phyloP scores from a whole-genome alignment of 805 yeast species.

The Starmerella davenportii region DNA sequence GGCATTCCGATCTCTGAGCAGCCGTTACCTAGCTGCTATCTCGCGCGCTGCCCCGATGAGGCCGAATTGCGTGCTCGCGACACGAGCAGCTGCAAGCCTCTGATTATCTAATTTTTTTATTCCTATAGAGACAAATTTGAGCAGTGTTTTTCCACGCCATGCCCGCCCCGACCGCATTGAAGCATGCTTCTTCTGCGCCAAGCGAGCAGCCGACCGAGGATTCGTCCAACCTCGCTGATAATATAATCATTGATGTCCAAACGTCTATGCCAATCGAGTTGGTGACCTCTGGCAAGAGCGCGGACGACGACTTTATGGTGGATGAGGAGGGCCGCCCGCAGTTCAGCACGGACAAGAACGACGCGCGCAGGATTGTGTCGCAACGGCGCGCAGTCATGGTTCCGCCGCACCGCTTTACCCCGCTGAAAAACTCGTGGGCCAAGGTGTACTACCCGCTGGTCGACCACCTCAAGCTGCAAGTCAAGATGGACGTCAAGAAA shows the following conservation, averaged over 20 bases:
- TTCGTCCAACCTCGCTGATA: no score
- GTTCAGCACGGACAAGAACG: conserved; percentile 53
- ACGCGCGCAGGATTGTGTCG: conserved; percentile 49
- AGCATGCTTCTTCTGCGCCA: no score
- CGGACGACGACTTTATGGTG: conserved; percentile 29
- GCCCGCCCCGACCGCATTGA: no score
- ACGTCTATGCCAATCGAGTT: conserved; percentile 22
- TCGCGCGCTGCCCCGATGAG: no score
- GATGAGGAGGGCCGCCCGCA: conserved; percentile 83
- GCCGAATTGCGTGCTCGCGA: no score
- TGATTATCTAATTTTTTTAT: no score
- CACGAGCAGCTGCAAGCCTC: no score
- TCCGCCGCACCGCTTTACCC: conserved; percentile 95
- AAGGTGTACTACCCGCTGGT: conserved; percentile 92
- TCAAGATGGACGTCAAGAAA: conserved; percentile 73
- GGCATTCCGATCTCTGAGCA: no score
- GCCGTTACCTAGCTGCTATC: no score
- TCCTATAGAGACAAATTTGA: no score
- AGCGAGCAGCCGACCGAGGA: no score
- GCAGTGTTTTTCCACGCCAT: no score
- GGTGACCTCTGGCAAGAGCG: conserved; percentile 4
- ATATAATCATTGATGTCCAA: conserved; percentile 30
- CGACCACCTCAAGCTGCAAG: conserved; percentile 85
- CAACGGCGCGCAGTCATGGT: conserved; percentile 82
- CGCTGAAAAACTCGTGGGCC: conserved; percentile 76